Base-by-base conservation (phyloP, 2,329 filamentous ascomycete species). In the Claviceps sorghi region DNA sequence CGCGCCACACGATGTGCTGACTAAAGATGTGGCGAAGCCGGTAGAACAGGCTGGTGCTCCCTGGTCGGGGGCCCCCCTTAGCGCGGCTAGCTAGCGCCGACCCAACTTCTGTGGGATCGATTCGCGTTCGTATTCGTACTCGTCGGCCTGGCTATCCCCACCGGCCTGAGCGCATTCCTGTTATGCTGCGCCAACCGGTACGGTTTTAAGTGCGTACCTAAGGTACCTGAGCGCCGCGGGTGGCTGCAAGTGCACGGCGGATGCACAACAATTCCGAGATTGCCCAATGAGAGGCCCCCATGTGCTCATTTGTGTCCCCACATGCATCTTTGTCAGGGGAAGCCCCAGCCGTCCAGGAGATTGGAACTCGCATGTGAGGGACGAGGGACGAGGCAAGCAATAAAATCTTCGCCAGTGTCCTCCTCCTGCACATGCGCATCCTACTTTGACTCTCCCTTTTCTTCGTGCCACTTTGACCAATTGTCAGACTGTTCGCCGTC, bases 71-170 rank as follows among this genome's bases (percentile, higher is more conserved):
- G 26, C 26, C 26, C 26, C 5, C 26, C 3, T 26, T 26, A 26
- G 26, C 26, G 26, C 26, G 26, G 3, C 3, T 26, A 26, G 26
- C 26, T 26, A 26, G 26, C 26, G 26, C 13, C 21, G 21, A n/a
- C 1, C 4, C 21, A 11, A 44, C 15, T 13, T 30, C 21, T 29
- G 36, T 29, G 10, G 21, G 4, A 15, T 32, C 17, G 29, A 32
- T 42, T 54, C 55, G 55, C n/a, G 47, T 55, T 56, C 56, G 56
- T 54, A 56, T 56, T 58, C 56, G 56, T 54, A 55, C 40, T n/a
- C 52, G 48, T 9, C 30, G 15, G 32, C 32, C 5, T n/a, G n/a
- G n/a, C 4, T 34, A 34, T 11, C 32, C 32, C 32, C 11, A 7
- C 32, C 4, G 8, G 32, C 32, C 32, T 17, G 34, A 4, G 11